Base-by-base conservation (phyloP, 306 rosid species). In the Dalbergia cochinchinensis region DNA sequence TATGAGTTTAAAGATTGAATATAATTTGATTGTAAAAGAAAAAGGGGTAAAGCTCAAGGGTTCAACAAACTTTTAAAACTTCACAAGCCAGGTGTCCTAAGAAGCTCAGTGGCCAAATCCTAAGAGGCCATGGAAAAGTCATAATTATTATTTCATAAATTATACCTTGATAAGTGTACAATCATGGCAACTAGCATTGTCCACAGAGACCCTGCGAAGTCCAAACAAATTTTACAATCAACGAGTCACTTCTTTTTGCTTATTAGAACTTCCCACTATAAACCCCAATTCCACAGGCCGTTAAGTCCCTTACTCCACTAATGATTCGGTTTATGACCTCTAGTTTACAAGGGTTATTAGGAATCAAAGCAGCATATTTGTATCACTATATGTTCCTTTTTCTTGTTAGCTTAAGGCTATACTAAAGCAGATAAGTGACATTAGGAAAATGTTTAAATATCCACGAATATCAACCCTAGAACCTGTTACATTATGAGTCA, bases 101-200 rank as follows among this genome's bases (percentile, higher is more conserved):
- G 70, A 59, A 61, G n/a, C 22, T 50, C 68, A 42, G 68, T 16
- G 65, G 74, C 22, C 13, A 53, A 44, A 64, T 66, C 42, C 33
- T 20, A 55, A 5, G 18, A 55, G 71, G 77, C 77, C n/a, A 50
- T 12, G 35, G 22, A 42, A 62, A 47, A 64, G 44, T 60, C 16
- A 65, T 57, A 41, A 48, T 18, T 5, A 15, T 55, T 51, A 18
- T 66, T 47, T 51, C 75, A 37, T 60, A 69, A 71, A 74, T 57
- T 68, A 88, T 84, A 91, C 96, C 96, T 93, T 88, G 70, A 93
- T 85, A 44, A 89, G 87, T 60, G 96, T 91, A 83, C 88, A 84
- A 60, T 86, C 86, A 75, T 74, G 83, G 76, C 83, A 91, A 58
- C 82, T 89, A 26, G 88, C 69, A 70, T 89, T 91, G 91, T 93